A percentile compares a stretch with the other conserved stretches of the same genome.
These are phyloP conservation scores for Hemisphaericaspora xylanilytica DNA, from an alignment of 1,139 yeast genomes.

Conservation along the genomic window DNA sequence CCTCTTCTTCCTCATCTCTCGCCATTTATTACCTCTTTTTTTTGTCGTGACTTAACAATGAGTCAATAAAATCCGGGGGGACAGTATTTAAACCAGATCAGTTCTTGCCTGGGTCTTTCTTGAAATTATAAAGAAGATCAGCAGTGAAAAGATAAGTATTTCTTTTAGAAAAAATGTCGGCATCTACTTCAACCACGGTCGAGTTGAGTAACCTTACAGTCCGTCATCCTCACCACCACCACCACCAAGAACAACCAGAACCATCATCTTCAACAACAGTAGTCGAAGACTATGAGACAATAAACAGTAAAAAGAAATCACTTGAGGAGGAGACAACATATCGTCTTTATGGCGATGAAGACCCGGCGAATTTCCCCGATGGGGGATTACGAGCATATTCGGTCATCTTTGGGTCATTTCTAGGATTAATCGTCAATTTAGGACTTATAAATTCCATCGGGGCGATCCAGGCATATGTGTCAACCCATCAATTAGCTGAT, in stretches of 20 bases:
- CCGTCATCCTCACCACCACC: neutral
- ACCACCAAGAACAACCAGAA: neutral
- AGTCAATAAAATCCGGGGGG: too few species aligned
- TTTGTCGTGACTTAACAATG: too few species aligned
- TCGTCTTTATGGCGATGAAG: conserved; percentile 2
- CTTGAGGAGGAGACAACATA: neutral
- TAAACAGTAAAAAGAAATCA: neutral
- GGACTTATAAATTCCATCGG: conserved; percentile 66
- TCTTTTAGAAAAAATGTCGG: too few species aligned
- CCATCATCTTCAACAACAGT: neutral
- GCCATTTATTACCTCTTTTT: too few species aligned
- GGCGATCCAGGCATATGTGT: conserved; percentile 59
- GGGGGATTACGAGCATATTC: conserved; percentile 60
- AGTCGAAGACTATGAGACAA: neutral
- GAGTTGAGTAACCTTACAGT: neutral
- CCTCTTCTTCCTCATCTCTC: too few species aligned
- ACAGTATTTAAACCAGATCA: too few species aligned
- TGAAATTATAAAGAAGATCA: too few species aligned
- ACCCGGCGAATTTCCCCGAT: conserved; percentile 48
- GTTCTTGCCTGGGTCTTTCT: too few species aligned
- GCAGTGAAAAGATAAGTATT: too few species aligned
- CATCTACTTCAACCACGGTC: neutral
- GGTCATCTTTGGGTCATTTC: conserved; percentile 62
- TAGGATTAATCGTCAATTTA: conserved; percentile 55
- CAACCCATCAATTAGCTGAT: conserved; percentile 49